Evolutionary conservation across 2,329 filamentous ascomycete species (phyloP).

Genomic region (Talaromyces sp.): DNA sequence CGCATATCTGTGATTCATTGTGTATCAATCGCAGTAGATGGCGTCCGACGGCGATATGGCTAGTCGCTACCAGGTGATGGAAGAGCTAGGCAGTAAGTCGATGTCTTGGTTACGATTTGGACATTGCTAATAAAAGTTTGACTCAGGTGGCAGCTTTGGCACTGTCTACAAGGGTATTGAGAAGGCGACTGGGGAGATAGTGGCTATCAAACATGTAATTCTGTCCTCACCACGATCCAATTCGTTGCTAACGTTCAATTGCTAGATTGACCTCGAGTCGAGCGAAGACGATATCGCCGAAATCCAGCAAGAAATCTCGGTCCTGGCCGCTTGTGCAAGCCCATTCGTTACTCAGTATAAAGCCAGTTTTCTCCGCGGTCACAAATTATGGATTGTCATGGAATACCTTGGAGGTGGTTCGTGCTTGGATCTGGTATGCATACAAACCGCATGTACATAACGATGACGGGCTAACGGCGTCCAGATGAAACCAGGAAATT

Average conservation of each 20-base stretch:
- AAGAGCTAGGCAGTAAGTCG: slow-evolving; percentile 80
- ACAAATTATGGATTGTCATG: slow-evolving; percentile 99
- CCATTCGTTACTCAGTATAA: slow-evolving; percentile 95
- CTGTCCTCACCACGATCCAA: background rate
- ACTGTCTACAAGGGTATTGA: slow-evolving; percentile 97
- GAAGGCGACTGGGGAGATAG: slow-evolving; percentile 81
- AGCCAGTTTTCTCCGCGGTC: slow-evolving; percentile 89
- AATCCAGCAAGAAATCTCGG: slow-evolving; percentile 94
- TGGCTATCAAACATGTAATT: slow-evolving; percentile 92
- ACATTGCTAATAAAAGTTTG: slow-evolving; percentile 19
- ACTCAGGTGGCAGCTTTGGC: slow-evolving; percentile 84
- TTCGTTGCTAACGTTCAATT: slow-evolving; percentile 2
- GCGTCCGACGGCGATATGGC: slow-evolving; percentile 56
- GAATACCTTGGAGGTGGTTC: slow-evolving; percentile 94
- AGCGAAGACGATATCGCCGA: slow-evolving; percentile 98
- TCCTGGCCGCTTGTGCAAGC: slow-evolving; percentile 91
- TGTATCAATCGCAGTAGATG: slow-evolving; percentile 28
- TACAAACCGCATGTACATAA: background rate
- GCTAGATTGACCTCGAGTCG: slow-evolving; percentile 95
- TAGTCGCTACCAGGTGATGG: slow-evolving; percentile 86
- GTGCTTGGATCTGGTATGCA: slow-evolving; percentile 79
- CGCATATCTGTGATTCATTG: background rate
- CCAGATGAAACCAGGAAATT: slow-evolving; percentile 83
- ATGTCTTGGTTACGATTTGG: background rate
- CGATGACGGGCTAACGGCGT: slow-evolving; percentile 20